These are phyloP conservation scores for Globisporangium cederbergense DNA, from an alignment of 352 stramenopile species.

Conservation along the genomic window DNA sequence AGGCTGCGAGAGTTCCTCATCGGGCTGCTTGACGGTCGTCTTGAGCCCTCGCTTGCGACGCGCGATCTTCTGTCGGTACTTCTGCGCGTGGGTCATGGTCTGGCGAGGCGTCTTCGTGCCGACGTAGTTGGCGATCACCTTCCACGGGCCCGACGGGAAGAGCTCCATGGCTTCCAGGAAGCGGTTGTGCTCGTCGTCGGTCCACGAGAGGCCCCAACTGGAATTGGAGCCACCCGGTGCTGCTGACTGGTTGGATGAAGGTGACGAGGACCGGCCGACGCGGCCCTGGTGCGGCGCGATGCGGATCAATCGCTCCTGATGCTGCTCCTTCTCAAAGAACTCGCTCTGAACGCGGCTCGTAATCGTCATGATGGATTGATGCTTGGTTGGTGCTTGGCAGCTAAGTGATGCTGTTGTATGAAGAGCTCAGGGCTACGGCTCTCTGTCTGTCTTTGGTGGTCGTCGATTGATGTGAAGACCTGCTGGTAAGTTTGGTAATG, in stretches of 20 bases:
- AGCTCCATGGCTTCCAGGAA: slow-evolving; percentile 28
- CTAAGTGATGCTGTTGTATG: background rate
- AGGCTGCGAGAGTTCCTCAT: background rate
- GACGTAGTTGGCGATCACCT: slow-evolving; percentile 25
- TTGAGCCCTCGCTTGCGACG: slow-evolving; percentile 20
- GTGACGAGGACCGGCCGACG: background rate
- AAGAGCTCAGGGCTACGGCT: background rate
- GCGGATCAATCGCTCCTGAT: slow-evolving; percentile 19
- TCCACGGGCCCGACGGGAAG: slow-evolving; percentile 26
- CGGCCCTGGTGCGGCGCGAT: slow-evolving; percentile 20
- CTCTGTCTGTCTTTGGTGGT: background rate
- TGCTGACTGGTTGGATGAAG: background rate
- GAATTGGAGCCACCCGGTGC: background rate
- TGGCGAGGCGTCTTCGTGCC: slow-evolving; percentile 23
- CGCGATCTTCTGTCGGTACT: slow-evolving; percentile 29
- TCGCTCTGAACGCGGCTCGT: slow-evolving; percentile 19
- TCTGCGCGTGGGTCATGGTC: slow-evolving; percentile 29
- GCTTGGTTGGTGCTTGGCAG: background rate
- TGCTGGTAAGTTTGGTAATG: slow-evolving; percentile 12
- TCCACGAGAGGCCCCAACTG: slow-evolving; percentile 16
- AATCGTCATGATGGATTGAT: slow-evolving; percentile 12
- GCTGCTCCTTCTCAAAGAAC: slow-evolving; percentile 17
- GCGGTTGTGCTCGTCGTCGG: slow-evolving; percentile 23
- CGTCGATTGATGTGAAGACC: slow-evolving; percentile 1
- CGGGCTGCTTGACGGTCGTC: slow-evolving; percentile 12